Base-by-base conservation (phyloP, 805 yeast species). In the Cyberlindnera maritima region DNA sequence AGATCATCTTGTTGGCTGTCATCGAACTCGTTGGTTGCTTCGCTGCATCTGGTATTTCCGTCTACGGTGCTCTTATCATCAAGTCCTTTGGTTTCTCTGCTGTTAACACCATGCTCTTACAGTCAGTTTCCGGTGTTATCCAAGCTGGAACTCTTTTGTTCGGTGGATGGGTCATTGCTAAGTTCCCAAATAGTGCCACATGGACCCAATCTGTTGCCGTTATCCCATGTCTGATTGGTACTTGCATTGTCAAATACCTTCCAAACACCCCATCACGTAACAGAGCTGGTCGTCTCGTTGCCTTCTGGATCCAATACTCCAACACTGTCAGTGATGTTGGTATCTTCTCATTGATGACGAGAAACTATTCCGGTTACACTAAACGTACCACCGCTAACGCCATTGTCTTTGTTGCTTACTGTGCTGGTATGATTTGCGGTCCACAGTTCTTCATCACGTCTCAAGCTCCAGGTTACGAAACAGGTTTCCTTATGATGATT, bases 401-500 rank as follows among this genome's bases (percentile, higher is more conserved):
- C 15, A 19, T 44, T 17, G 29, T 33, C 23, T 39, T 38, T 20
- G 39, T 44, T 19, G 43, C 43, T 14, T 44, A 44, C 34, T 38
- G 47, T 44, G 47, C 25, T 18, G 47, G 47, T 19, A 39, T 34
- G 39, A 39, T 38, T 33, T 36, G 36, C 14, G 47, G 47, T 8
- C 42, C 47, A 18, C 47, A 44, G 43, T 33, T 34, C 42, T 44
- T 44, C 36, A 18, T 21, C 19, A 34, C 47, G 10, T 25, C 29
- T n/a, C 34, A 44, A 15, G 47, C 41, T 3, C 41, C 46, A 43
- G 46, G 38, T 10, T 43, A 43, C 28, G 34, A 37, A 13, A 43
- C 46, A 5, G 46, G 46, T 17, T 37, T 37, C 42, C 43, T 39
- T 32, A 44, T 44, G 43, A 39, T 44, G 47, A 39, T 39, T 39